Percentiles rank a stretch among this genome's conserved stretches.
phyloP scores from a whole-genome alignment of 352 stramenopile genomes.

The Phytophthora cactorum region DNA sequence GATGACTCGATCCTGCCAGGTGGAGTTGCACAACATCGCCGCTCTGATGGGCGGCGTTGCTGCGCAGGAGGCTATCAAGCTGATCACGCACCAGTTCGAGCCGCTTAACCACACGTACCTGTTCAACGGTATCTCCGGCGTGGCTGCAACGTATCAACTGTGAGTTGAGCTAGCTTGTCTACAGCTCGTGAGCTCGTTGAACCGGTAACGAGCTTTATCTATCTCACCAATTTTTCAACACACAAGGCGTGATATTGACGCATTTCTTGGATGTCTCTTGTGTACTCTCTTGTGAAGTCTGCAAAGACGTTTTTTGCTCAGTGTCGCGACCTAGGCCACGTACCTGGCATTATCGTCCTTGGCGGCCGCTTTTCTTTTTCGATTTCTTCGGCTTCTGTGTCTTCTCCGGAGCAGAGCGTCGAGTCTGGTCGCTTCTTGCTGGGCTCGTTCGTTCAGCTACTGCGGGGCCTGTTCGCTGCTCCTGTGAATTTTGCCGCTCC shows the following conservation, averaged over 20 bases:
- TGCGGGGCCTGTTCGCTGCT: constrained; percentile 6
- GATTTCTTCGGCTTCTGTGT: constrained; percentile 18
- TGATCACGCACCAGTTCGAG: constrained; percentile 98
- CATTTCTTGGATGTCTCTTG: not conserved
- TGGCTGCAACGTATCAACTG: constrained; percentile 75
- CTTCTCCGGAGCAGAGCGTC: not conserved
- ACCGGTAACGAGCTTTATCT: constrained; percentile 3
- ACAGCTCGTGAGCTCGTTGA: too few relatives aligned
- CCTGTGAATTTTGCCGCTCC: constrained; percentile 10
- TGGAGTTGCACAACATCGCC: constrained; percentile 94
- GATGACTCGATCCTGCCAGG: constrained; percentile 92
- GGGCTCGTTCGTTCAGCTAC: not conserved
- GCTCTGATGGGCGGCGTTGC: constrained; percentile 96
- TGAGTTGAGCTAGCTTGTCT: constrained; percentile 35
- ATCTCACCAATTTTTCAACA: constrained; percentile 15
- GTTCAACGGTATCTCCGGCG: constrained; percentile 96
- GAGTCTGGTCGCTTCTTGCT: constrained; percentile 4
- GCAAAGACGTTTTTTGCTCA: too few relatives aligned
- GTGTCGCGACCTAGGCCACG: not conserved
- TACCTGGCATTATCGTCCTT: constrained; percentile 15
- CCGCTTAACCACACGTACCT: constrained; percentile 98
- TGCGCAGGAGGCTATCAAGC: constrained; percentile 97
- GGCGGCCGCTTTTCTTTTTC: constrained; percentile 18
- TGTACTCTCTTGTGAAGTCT: too few relatives aligned
- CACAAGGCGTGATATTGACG: constrained; percentile 22